These are phyloP conservation scores for Biancaea sappan DNA, from an alignment of 306 rosid genomes.

Conservation along the genomic window DNA sequence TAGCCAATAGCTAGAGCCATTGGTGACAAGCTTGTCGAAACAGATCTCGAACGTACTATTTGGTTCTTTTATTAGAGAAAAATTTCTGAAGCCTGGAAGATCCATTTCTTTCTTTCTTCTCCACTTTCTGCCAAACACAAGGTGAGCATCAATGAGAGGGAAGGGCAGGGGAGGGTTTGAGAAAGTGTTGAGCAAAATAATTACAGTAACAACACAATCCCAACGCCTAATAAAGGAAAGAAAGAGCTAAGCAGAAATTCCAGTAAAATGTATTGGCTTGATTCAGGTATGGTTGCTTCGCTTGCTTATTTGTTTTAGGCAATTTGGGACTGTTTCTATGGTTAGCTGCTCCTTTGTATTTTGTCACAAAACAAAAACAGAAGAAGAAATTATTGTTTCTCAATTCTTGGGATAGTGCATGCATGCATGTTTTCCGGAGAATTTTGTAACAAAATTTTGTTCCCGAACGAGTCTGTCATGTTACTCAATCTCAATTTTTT, in stretches of 20 bases:
- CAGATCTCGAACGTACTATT: constrained; percentile 17
- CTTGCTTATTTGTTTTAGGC: constrained; percentile 29
- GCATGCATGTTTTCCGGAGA: background rate
- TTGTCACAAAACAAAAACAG: background rate
- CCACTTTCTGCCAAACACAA: background rate
- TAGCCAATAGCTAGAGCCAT: constrained; percentile 21
- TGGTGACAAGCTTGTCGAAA: constrained; percentile 8
- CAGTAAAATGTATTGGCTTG: background rate
- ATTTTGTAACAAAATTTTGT: background rate
- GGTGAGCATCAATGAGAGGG: constrained; percentile 10
- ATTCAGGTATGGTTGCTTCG: background rate
- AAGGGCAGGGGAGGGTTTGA: background rate
- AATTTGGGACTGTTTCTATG: background rate
- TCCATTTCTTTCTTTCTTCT: background rate
- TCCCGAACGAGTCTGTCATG: background rate
- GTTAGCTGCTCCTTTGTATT: background rate
- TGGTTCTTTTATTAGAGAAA: background rate
- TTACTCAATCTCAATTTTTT: too few species aligned
- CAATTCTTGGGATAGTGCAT: background rate
- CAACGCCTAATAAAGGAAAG: background rate
- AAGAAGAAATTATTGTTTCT: background rate
- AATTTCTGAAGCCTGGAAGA: background rate
- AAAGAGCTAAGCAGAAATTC: background rate
- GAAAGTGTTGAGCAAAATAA: background rate
- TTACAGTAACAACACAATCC: background rate